These are phyloP conservation scores for Grosmannia penicillata DNA, from an alignment of 2,329 filamentous ascomycete genomes.

Conservation along the genomic window DNA sequence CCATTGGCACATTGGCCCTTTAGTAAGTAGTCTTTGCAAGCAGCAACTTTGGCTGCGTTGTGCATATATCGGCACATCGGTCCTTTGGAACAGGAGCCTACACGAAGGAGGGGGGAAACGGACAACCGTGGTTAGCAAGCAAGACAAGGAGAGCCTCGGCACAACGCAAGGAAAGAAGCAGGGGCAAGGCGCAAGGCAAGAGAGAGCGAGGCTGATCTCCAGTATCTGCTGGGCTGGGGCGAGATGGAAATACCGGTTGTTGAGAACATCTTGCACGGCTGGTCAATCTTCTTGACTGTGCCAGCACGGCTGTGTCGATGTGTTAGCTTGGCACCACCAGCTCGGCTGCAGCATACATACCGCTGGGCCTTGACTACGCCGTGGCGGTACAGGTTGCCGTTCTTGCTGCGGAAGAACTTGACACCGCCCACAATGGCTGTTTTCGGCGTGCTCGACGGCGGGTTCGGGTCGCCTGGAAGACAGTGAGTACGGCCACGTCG, in stretches of 20 bases:
- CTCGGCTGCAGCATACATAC: slow-evolving; percentile 34
- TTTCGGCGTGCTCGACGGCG: slow-evolving; percentile 58
- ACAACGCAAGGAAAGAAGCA: background rate
- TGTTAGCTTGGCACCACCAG: slow-evolving; percentile 20
- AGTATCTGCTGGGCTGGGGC: slow-evolving; percentile 9
- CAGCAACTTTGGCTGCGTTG: slow-evolving; percentile 72
- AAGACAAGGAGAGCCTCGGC: slow-evolving; percentile 2
- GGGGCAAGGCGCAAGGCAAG: background rate
- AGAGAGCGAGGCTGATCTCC: too few species aligned
- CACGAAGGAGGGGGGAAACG: slow-evolving; percentile 4
- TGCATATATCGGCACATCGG: slow-evolving; percentile 68
- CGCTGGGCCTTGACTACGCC: slow-evolving; percentile 61
- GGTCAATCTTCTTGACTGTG: slow-evolving; percentile 50
- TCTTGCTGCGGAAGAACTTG: slow-evolving; percentile 72
- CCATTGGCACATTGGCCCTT: slow-evolving; percentile 66
- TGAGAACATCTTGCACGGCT: slow-evolving; percentile 59
- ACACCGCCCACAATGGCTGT: slow-evolving; percentile 59
- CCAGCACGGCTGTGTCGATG: slow-evolving; percentile 30
- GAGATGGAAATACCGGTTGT: slow-evolving; percentile 47
- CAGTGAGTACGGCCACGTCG: slow-evolving; percentile 14
- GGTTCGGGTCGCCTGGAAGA: slow-evolving; percentile 39
- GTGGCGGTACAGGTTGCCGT: slow-evolving; percentile 70
- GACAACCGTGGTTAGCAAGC: slow-evolving; percentile 20
- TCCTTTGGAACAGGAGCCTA: slow-evolving; percentile 78
- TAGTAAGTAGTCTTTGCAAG: slow-evolving; percentile 77